A percentile compares a stretch with the other conserved stretches of the same genome.
Evolutionary conservation across 1,284 basidiomycete species (phyloP).

Genomic region (Chalciporus sp.): DNA sequence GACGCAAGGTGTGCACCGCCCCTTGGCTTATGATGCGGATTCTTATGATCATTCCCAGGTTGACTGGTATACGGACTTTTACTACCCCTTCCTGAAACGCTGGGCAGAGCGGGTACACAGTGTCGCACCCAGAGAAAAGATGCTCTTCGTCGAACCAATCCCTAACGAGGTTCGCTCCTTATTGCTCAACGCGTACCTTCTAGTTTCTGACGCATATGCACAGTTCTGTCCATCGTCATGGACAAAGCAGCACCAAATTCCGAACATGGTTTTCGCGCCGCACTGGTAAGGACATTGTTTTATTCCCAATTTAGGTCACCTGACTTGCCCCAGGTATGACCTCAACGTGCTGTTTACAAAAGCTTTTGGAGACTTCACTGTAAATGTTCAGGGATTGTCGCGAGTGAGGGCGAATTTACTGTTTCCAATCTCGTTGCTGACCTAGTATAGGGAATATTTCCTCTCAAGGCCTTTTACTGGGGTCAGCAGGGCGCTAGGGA

Average conservation of each 20-base stretch:
- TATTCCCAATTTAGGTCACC: neutral
- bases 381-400: conserved; percentile 89
- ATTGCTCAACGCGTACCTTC: neutral
- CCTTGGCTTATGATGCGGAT: neutral
- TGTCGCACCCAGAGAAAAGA: conserved; percentile 55
- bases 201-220: conserved; percentile 10
- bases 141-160: conserved; percentile 81
- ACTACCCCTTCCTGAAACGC: conserved; percentile 76
- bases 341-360: conserved; percentile 85
- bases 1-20: conserved; percentile 49
- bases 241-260: conserved; percentile 62
- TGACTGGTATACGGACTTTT: conserved; percentile 86
- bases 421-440: conserved; percentile 8
- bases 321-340: conserved; percentile 76
- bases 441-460: conserved; percentile 76
- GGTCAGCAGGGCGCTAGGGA: conserved; percentile 77
- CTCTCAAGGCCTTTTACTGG: conserved; percentile 81
- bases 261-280: conserved; percentile 85
- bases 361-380: conserved; percentile 77
- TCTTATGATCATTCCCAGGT: conserved; percentile 42
- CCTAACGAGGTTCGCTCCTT: conserved; percentile 80
- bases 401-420: conserved; percentile 50
- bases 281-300: conserved; percentile 69
- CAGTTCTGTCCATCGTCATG: conserved; percentile 81
- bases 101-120: conserved; percentile 75